Percentiles rank a stretch among this genome's conserved stretches.
phyloP scores from a whole-genome alignment of 2,329 filamentous ascomycete species.

The Alternaria postmessia region DNA sequence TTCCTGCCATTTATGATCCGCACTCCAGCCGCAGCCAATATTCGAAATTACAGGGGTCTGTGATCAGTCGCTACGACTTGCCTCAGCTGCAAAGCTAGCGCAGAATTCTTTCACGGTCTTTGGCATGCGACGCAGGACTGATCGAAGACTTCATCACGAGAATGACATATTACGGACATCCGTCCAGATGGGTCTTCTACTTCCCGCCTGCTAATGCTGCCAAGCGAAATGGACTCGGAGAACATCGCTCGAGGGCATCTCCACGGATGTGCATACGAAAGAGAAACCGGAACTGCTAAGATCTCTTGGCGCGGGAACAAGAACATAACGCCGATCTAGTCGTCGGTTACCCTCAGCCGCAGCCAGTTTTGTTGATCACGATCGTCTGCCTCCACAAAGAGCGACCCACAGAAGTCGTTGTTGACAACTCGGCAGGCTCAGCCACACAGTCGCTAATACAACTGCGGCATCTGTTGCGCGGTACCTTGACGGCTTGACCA shows the following conservation, averaged over 20 bases:
- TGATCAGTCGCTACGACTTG: not conserved
- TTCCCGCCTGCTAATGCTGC: slow-evolving; percentile 7
- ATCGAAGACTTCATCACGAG: not conserved
- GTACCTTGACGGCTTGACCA: not conserved
- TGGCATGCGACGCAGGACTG: not conserved
- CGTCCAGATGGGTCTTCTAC: not conserved
- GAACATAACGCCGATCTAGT: slow-evolving; percentile 3
- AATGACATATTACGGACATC: not conserved
- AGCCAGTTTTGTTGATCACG: slow-evolving; percentile 2
- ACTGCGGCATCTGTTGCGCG: not conserved
- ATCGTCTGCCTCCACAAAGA: not conserved
- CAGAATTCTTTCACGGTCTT: too few species aligned
- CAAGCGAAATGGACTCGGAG: not conserved
- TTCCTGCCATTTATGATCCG: not conserved
- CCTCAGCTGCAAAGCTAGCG: not conserved
- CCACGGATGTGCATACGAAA: slow-evolving; percentile 6
- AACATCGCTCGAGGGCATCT: not conserved
- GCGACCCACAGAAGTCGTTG: not conserved
- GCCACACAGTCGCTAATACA: not conserved
- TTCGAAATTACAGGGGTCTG: not conserved
- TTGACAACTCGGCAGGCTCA: slow-evolving; percentile 3
- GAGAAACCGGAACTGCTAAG: slow-evolving; percentile 9
- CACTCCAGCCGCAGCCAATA: not conserved
- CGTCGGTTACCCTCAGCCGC: not conserved
- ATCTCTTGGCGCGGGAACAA: slow-evolving; percentile 17